Conservation (phyloP, 2,329 filamentous ascomycete species). For the Aureobasidium musti region DNA sequence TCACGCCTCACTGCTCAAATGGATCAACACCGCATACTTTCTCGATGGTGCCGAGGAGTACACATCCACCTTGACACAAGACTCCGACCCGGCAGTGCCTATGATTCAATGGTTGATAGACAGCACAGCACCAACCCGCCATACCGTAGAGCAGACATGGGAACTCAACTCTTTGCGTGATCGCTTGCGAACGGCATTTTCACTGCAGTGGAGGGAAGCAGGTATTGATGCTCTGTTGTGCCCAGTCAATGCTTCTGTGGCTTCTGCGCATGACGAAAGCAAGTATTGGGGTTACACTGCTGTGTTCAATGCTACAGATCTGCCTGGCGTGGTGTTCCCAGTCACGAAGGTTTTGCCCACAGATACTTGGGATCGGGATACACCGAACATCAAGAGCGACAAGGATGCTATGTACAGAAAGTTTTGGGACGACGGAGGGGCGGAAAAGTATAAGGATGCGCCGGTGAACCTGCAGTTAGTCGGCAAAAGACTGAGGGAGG, state of each 20-base stretch:
- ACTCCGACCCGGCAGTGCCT: conserved; percentile 19
- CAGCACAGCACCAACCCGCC: neutral
- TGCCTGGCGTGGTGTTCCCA: conserved; percentile 59
- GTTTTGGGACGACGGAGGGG: conserved; percentile 18
- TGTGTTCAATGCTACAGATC: conserved; percentile 63
- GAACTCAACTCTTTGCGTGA: conserved; percentile 43
- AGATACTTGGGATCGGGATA: conserved; percentile 46
- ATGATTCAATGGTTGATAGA: conserved; percentile 23
- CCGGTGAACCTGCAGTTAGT: conserved; percentile 29
- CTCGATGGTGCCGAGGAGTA: conserved; percentile 26
- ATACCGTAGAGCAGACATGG: conserved; percentile 23
- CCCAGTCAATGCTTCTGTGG: conserved; percentile 58
- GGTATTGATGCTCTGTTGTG: conserved; percentile 63
- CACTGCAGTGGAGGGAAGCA: conserved; percentile 47
- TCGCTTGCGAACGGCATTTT: conserved; percentile 50
- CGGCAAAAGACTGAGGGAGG: conserved; percentile 29
- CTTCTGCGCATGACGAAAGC: conserved; percentile 57
- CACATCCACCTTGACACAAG: neutral
- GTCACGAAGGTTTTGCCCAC: conserved; percentile 53
- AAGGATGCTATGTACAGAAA: conserved; percentile 17
- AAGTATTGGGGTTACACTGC: conserved; percentile 65
- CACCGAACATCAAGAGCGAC: conserved; percentile 32
- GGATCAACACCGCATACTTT: conserved; percentile 28
- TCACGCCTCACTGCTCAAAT: conserved; percentile 46
- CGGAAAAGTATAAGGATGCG: conserved; percentile 25